phyloP scores from a whole-genome alignment of 345 rosid genomes.

The Eucalyptus sp. region DNA sequence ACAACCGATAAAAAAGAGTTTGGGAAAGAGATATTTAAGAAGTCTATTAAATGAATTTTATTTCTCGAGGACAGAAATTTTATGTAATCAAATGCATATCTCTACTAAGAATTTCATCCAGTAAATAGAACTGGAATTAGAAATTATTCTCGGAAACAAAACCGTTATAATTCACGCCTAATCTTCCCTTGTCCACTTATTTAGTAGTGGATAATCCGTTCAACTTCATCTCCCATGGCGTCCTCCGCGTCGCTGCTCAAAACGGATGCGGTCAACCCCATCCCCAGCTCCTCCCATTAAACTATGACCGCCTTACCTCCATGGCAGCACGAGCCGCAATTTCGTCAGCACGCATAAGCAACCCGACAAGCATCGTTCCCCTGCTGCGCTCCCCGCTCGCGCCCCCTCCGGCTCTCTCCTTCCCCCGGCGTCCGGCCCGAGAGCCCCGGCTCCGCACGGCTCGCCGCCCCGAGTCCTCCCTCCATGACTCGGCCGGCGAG shows the following conservation, averaged over 20 bases:
- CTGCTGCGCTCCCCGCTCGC: not conserved
- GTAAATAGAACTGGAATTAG: not conserved
- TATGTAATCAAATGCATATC: not conserved
- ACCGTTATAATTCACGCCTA: not conserved
- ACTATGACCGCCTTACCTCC: not conserved
- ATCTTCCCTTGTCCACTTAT: not conserved
- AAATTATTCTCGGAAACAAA: no score
- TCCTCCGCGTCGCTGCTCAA: not conserved
- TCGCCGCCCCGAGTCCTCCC: slow-evolving; percentile 3
- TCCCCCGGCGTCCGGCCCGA: slow-evolving; percentile 8
- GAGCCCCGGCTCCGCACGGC: not conserved
- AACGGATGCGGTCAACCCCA: not conserved
- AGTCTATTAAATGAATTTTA: no score
- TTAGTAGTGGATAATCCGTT: not conserved
- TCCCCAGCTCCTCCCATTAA: not conserved
- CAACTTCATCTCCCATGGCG: not conserved
- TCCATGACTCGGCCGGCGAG: slow-evolving; percentile 22
- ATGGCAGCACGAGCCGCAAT: not conserved
- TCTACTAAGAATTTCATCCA: not conserved
- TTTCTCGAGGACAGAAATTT: no score
- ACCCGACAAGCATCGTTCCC: not conserved
- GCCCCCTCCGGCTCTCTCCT: not conserved
- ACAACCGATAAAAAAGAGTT: accelerated
- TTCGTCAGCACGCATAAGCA: not conserved
- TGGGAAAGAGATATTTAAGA: no score